Evolutionary conservation across 1,284 basidiomycete species (phyloP), one percentile per base, ranked within the genome.

Genomic region (Mycocalia duriaeana): DNA sequence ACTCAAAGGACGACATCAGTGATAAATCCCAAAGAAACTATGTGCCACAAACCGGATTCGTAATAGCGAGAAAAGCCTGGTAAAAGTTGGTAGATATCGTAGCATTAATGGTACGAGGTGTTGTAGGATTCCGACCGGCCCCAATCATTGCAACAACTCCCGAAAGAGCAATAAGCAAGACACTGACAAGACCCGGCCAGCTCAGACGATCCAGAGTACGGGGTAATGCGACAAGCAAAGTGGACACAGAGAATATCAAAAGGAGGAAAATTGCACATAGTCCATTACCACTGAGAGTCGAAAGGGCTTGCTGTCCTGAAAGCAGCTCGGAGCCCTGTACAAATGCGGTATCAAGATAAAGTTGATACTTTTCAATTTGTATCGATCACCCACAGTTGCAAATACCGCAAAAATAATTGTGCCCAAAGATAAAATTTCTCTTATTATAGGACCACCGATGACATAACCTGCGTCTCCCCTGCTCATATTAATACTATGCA

Each of bases 381-480:
- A 20, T 23, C 13, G 18, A 13, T 14, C 13, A 57, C 68, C 42
- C 34, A 76, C 76, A 16, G 69, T 68, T 23, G 60, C 70, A 47
- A 61, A 73, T 24, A 79, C 68, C 9, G 75, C 72, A 52, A 79
- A 80, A 22, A 76, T 66, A n/a, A 80, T 61, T 3, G 77, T 77
- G 8, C 77, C 77, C 4, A 56, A 25, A 2, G 68, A 66, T 20
- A 79, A 59, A 3, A 79, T 54, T 48, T 78, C 77, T 43, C 77
- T 60, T n/a, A 68, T 70, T 34, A 76, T 49, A 8, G 70, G 71
- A 14, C 77, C 78, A 46, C 75, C 76, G 3, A 81, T 52, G 45
- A 80, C 69, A 43, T 69, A 70, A 1, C 77, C 78, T 14, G 77
- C 76, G 52, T 81, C 78, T 31, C 77, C 76, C 76, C 60, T 58